phyloP scores from a whole-genome alignment of 306 rosid genomes.

The Crataegus laevigata region DNA sequence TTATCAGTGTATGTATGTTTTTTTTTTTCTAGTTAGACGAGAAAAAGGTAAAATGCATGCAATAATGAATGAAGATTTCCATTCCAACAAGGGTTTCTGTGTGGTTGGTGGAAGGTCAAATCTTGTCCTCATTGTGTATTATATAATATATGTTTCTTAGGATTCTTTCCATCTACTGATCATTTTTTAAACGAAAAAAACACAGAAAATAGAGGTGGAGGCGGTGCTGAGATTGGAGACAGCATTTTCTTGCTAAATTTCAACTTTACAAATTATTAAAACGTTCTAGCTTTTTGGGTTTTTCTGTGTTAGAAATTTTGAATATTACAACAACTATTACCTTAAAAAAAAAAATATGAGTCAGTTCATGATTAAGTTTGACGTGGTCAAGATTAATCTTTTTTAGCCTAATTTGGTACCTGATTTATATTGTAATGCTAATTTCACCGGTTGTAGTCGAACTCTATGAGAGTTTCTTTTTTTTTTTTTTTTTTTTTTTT shows the following conservation, averaged over 20 bases:
- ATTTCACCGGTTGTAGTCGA: not conserved
- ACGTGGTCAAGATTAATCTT: not conserved
- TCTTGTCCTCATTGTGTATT: constrained; percentile 4
- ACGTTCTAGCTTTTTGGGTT: not conserved
- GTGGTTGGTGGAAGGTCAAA: constrained; percentile 44
- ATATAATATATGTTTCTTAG: constrained; percentile 27
- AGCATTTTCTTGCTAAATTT: not conserved
- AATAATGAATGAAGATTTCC: constrained; percentile 10
- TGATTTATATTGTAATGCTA: not conserved
- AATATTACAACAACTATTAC: not conserved
- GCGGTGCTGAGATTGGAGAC: not conserved
- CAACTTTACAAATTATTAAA: not conserved
- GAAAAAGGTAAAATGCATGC: not conserved
- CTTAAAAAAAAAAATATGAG: not conserved
- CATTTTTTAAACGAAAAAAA: not conserved
- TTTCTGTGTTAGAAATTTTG: not conserved
- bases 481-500: too few relatives aligned
- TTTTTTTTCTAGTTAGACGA: too few relatives aligned
- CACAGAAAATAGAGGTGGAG: not conserved
- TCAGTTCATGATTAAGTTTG: not conserved
- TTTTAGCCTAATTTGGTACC: not conserved
- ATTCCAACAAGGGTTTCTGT: constrained; percentile 4
- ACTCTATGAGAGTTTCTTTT: not conserved
- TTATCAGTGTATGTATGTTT: too few relatives aligned
- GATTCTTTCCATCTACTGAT: constrained; percentile 43